Evolutionary conservation across 2,329 filamentous ascomycete genomes (phyloP).

Genomic region (Cordyceps javanica): DNA sequence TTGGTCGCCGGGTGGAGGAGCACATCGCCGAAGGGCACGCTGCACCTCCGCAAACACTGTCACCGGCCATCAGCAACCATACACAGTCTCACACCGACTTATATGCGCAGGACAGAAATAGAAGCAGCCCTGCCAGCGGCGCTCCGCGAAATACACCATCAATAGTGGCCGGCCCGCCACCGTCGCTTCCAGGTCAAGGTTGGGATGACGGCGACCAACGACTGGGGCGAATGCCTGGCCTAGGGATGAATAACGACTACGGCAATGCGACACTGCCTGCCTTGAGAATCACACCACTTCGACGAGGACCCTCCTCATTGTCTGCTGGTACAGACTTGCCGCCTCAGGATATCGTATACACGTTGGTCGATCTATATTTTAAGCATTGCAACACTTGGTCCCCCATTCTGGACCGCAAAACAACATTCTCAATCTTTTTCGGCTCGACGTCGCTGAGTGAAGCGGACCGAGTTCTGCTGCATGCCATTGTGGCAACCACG

Average conservation of each 20-base stretch:
- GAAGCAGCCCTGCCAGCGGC: slow-evolving; percentile 18
- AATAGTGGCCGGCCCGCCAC: slow-evolving; percentile 12
- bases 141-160: neutral
- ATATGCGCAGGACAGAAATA: slow-evolving; percentile 18
- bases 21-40: slow-evolving; percentile 32
- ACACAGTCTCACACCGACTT: slow-evolving; percentile 25
- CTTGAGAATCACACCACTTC: slow-evolving; percentile 8
- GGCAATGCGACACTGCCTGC: neutral
- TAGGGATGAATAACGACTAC: neutral
- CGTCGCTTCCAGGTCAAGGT: neutral
- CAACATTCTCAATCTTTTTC: slow-evolving; percentile 34
- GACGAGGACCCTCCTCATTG: slow-evolving; percentile 24
- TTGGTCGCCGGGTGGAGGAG: slow-evolving; percentile 37
- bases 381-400: slow-evolving; percentile 59
- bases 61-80: slow-evolving; percentile 32
- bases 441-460: slow-evolving; percentile 34
- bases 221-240: neutral
- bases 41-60: slow-evolving; percentile 19
- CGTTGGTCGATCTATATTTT: slow-evolving; percentile 55
- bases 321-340: slow-evolving; percentile 44
- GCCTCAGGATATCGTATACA: slow-evolving; percentile 54
- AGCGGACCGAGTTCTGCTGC: slow-evolving; percentile 33
- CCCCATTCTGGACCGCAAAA: slow-evolving; percentile 38
- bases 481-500: slow-evolving; percentile 39
- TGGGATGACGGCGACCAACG: slow-evolving; percentile 11